Evolutionary conservation across 495 filamentous ascomycete species (phyloP), one percentile per base, ranked within the genome.

Genomic region (Trichocladium uniseriatum): DNA sequence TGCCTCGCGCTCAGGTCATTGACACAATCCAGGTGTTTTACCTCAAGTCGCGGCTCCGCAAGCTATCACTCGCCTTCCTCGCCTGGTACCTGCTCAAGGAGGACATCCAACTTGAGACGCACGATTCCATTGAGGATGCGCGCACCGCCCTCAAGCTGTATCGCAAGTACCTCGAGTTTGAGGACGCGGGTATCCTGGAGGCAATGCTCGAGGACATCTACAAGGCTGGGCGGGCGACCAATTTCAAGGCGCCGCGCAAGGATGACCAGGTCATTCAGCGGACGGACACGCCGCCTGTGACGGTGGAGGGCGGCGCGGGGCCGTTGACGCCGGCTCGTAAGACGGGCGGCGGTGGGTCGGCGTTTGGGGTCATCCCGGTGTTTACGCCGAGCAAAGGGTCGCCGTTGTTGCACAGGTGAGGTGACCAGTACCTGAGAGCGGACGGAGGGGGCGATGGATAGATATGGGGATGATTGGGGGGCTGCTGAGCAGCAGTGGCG

Each of bases 41-140:
- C 67, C 74, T 85, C 42, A 76, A 80, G 67, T 56, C 77, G 58
- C 65, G 77, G 1, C 65, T 80, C 49, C 84, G 92, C 18, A 88
- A 88, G 59, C 77, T 99, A 1, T 86, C 81, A 38, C 77, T 98
- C 6, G 81, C 87, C 22, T 95, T 95, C 62, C 72, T 99, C 9
- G 87, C 91, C 5, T 89, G 86, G 80, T 79, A 79, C 19, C 72
- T 99, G 8, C 80, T 99, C 21, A 86, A 86, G 54, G 87, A 95
- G 62, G 82, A 86, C 52, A 95, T 99, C 52, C 92, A 99, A 68
- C 76, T 82, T 49, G 82, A 83, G 45, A 87, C 80, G 9, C 92
- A 99, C 61, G 94, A 99, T 63, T 86, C 80, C 0, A 89, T 96
- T 49, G 92, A 96, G 62, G 92, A 99, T 58, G 90, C 92, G 6